Percentiles rank a stretch among this genome's conserved stretches.
Conservation (phyloP, 2,329 filamentous ascomycete genomes). For the Claviceps digitariae region DNA sequence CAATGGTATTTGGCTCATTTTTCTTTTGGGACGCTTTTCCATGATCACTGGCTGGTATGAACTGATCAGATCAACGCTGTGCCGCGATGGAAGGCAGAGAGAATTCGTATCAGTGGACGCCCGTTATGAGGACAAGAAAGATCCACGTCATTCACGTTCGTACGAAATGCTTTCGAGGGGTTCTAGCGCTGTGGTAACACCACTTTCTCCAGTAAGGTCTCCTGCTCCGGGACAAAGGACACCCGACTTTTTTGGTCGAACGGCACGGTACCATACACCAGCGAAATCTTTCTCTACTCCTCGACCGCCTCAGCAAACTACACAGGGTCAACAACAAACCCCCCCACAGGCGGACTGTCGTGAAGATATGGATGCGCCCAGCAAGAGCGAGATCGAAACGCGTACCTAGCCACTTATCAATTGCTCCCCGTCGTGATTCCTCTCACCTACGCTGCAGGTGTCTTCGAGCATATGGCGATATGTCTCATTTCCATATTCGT, state of each 20-base stretch:
- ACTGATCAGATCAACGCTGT: slow-evolving; percentile 32
- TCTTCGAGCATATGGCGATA: not conserved
- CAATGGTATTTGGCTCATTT: slow-evolving; percentile 72
- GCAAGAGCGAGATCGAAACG: slow-evolving; percentile 36
- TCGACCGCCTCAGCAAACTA: slow-evolving; percentile 28
- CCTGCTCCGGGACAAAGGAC: slow-evolving; percentile 28
- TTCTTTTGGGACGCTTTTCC: slow-evolving; percentile 70
- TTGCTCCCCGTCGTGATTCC: not conserved
- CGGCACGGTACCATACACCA: slow-evolving; percentile 41
- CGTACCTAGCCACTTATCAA: not conserved
- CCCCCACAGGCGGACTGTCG: slow-evolving; percentile 21
- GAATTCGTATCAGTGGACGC: slow-evolving; percentile 90
- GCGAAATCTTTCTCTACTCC: slow-evolving; percentile 43
- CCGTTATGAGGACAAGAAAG: slow-evolving; percentile 44
- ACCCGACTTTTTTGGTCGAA: slow-evolving; percentile 42
- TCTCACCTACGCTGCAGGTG: too few species aligned
- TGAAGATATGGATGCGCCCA: slow-evolving; percentile 38
- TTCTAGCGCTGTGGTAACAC: slow-evolving; percentile 40
- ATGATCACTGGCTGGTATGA: slow-evolving; percentile 79
- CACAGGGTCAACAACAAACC: slow-evolving; percentile 30
- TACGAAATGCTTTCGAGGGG: slow-evolving; percentile 69
- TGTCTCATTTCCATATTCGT: not conserved
- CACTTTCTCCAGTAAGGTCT: slow-evolving; percentile 27
- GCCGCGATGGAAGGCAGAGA: slow-evolving; percentile 39
- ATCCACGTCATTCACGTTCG: slow-evolving; percentile 37